These are phyloP conservation scores for Hymenoscyphus repandus DNA, from an alignment of 2,329 filamentous ascomycete species.

Conservation along the genomic window DNA sequence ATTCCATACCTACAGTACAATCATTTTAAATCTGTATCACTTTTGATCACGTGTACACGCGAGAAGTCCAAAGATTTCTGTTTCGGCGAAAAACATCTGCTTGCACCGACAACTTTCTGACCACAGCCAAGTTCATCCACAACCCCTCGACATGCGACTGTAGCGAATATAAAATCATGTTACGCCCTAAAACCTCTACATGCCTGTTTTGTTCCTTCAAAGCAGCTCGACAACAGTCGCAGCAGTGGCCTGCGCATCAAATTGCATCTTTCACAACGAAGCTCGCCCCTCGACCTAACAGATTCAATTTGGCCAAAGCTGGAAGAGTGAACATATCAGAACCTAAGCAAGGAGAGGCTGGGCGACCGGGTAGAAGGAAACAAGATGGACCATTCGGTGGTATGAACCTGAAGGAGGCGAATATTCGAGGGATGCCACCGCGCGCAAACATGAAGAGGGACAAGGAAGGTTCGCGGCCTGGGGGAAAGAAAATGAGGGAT, in stretches of 20 bases:
- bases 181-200: constrained; percentile 22
- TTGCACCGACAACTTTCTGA: background rate
- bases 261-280: constrained; percentile 24
- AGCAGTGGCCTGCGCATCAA: constrained; percentile 20
- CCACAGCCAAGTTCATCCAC: background rate
- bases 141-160: constrained; percentile 8
- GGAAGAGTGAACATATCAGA: constrained; percentile 18
- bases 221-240: constrained; percentile 10
- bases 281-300: constrained; percentile 22
- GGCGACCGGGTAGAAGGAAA: constrained; percentile 34
- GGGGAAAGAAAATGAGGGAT: constrained; percentile 6
- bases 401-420: constrained; percentile 50
- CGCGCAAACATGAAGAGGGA: constrained; percentile 25
- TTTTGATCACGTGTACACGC: too few relatives aligned
- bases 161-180: constrained; percentile 17
- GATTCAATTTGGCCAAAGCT: constrained; percentile 25
- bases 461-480: constrained; percentile 8
- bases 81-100: background rate
- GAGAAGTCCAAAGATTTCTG: too few relatives aligned
- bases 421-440: constrained; percentile 37
- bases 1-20: too few relatives aligned
- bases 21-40: too few relatives aligned
- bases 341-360: constrained; percentile 1
- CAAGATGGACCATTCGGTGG: constrained; percentile 50
- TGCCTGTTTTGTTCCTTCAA: constrained; percentile 28